These are phyloP conservation scores for Circinella umbellata DNA, from an alignment of 371 early-diverging fungal genomes.

Conservation along the genomic window DNA sequence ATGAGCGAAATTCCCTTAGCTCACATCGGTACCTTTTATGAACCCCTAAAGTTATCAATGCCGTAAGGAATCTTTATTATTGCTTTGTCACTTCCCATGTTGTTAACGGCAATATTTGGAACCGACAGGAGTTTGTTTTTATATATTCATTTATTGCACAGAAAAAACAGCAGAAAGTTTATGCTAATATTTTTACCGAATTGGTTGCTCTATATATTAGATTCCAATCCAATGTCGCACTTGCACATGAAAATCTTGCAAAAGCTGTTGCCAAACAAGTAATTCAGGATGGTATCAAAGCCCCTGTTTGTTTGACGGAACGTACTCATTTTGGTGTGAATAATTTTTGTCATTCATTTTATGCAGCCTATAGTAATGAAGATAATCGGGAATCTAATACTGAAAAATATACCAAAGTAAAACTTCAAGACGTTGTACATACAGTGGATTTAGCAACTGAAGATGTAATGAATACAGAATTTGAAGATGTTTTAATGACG, in stretches of 20 bases:
- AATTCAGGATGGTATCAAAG: slow-evolving; percentile 14
- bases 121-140: too few species aligned
- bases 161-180: too few species aligned
- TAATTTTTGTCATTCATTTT: slow-evolving; percentile 34
- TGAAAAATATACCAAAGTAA: background rate
- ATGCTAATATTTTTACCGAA: background rate
- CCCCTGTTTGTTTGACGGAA: slow-evolving; percentile 33
- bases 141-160: too few species aligned
- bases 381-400: background rate
- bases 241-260: slow-evolving; percentile 23
- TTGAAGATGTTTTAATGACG: slow-evolving; percentile 13
- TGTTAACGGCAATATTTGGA: too few species aligned
- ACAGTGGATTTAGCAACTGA: slow-evolving; percentile 25
- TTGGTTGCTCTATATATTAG: background rate
- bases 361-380: slow-evolving; percentile 10
- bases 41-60: slow-evolving; percentile 10
- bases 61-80: slow-evolving; percentile 2
- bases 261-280: slow-evolving; percentile 22
- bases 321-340: background rate
- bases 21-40: slow-evolving; percentile 27
- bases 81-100: too few species aligned
- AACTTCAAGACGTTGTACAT: slow-evolving; percentile 22
- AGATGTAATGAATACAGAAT: slow-evolving; percentile 26
- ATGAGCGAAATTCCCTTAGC: slow-evolving; percentile 13
- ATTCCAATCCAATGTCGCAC: slow-evolving; percentile 21